A percentile compares a stretch with the other conserved stretches of the same genome.
phyloP scores from a whole-genome alignment of 257 asterid genomes.

The Parsonsia alboflavescens region DNA sequence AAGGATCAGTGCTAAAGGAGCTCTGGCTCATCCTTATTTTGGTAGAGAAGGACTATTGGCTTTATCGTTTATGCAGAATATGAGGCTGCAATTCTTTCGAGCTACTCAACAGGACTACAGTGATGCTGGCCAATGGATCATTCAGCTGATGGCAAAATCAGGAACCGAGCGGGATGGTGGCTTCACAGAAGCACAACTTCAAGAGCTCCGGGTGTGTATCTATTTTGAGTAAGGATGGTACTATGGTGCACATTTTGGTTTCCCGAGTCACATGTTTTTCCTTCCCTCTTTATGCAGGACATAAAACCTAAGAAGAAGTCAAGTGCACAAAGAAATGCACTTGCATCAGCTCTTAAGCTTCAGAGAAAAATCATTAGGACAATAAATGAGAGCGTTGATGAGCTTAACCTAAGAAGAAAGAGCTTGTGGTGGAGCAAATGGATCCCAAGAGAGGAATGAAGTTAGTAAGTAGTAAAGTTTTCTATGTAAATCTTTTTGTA shows the following conservation, averaged over 20 bases:
- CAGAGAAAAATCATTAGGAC: constrained; percentile 69
- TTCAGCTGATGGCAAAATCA: constrained; percentile 83
- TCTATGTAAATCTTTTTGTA: constrained; percentile 23
- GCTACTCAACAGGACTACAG: constrained; percentile 86
- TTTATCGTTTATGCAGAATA: constrained; percentile 77
- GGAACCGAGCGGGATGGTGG: constrained; percentile 90
- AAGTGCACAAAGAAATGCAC: constrained; percentile 63
- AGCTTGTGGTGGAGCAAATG: constrained; percentile 89
- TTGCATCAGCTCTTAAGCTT: constrained; percentile 73
- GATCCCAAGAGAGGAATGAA: constrained; percentile 84
- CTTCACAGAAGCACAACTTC: constrained; percentile 94
- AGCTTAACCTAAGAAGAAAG: constrained; percentile 55
- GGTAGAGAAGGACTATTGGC: constrained; percentile 84
- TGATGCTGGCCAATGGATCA: constrained; percentile 76
- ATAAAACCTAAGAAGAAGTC: constrained; percentile 64
- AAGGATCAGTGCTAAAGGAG: constrained; percentile 76
- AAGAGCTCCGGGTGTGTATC: constrained; percentile 58
- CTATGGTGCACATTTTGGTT: background rate
- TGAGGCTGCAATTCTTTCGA: constrained; percentile 64
- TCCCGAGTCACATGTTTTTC: background rate
- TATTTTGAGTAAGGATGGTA: background rate
- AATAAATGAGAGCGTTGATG: constrained; percentile 59
- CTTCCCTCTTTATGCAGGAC: constrained; percentile 43
- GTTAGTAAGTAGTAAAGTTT: constrained; percentile 19
- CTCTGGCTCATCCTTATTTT: constrained; percentile 92